Conservation (phyloP, 805 yeast genomes). For the Debaryomyces tyrocola region DNA sequence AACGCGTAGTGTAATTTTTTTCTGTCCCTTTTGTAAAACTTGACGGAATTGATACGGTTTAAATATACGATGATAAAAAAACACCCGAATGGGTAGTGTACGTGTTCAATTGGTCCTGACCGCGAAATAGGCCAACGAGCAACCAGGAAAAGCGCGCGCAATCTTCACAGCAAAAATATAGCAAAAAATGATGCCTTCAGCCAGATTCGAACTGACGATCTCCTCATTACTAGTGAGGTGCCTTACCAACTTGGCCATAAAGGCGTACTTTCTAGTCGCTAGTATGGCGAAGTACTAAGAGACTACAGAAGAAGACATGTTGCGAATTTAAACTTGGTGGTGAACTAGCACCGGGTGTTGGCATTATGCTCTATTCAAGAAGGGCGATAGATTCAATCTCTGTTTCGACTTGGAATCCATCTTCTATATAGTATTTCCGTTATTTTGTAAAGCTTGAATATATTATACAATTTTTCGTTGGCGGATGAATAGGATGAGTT, state of each 20-base stretch:
- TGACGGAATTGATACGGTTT: background rate
- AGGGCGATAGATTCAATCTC: slow-evolving; percentile 50
- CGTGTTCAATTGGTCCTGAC: background rate
- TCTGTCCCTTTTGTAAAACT: too few species aligned
- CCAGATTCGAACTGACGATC: slow-evolving; percentile 19
- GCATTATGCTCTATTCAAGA: too few species aligned
- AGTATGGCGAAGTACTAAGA: too few species aligned
- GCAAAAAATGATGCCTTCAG: slow-evolving; percentile 14
- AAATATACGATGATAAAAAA: background rate
- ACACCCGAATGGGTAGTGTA: background rate
- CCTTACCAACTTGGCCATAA: slow-evolving; percentile 20
- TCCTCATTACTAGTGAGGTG: slow-evolving; percentile 19
- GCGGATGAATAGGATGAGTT: slow-evolving; percentile 9
- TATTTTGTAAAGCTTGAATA: slow-evolving; percentile 49
- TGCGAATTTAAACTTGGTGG: too few species aligned
- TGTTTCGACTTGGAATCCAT: slow-evolving; percentile 83
- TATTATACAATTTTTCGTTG: slow-evolving; percentile 13
- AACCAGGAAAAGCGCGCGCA: background rate
- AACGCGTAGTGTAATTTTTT: background rate
- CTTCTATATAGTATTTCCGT: slow-evolving; percentile 71
- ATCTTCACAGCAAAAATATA: background rate
- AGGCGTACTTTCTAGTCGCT: slow-evolving; percentile 5
- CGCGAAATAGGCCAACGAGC: background rate
- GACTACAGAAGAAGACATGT: too few species aligned
- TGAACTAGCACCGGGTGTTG: too few species aligned